Conservation (phyloP, 2,329 filamentous ascomycete genomes). For the Aspergillus sp. region DNA sequence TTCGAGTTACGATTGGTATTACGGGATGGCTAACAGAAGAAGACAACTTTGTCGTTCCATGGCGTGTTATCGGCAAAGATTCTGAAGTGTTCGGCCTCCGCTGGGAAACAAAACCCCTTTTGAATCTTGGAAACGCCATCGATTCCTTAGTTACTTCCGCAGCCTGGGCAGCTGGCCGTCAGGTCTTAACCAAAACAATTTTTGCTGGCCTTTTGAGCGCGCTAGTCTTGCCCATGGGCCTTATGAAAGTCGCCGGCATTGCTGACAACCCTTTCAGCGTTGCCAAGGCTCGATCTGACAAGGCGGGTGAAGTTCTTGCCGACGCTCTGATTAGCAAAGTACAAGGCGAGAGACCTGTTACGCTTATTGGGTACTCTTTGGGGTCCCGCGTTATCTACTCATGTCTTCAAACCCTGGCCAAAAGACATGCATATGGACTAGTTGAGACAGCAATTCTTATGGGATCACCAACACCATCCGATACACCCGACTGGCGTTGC, state of each 20-base stretch:
- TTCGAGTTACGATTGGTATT: slow-evolving; percentile 80
- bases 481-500: slow-evolving; percentile 69
- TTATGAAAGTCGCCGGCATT: slow-evolving; percentile 65
- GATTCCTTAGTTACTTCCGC: slow-evolving; percentile 74
- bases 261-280: slow-evolving; percentile 82
- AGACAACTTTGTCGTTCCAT: slow-evolving; percentile 72
- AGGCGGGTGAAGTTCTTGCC: slow-evolving; percentile 75
- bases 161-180: slow-evolving; percentile 75
- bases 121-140: slow-evolving; percentile 75
- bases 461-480: slow-evolving; percentile 74
- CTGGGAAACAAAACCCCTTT: slow-evolving; percentile 77
- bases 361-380: slow-evolving; percentile 76
- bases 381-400: slow-evolving; percentile 80
- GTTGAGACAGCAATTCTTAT: slow-evolving; percentile 82
- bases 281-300: slow-evolving; percentile 73
- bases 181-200: slow-evolving; percentile 72
- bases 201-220: slow-evolving; percentile 64
- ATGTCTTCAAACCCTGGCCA: slow-evolving; percentile 73
- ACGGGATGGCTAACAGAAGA: slow-evolving; percentile 76
- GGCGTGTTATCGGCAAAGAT: slow-evolving; percentile 71
- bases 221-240: slow-evolving; percentile 68
- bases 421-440: slow-evolving; percentile 77
- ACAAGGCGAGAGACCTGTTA: slow-evolving; percentile 79
- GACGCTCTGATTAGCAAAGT: slow-evolving; percentile 79
- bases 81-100: slow-evolving; percentile 79